A percentile compares a stretch with the other conserved stretches of the same genome.
These are phyloP conservation scores for Bruguiera sexangula DNA, from an alignment of 345 rosid species.

Conservation along the genomic window DNA sequence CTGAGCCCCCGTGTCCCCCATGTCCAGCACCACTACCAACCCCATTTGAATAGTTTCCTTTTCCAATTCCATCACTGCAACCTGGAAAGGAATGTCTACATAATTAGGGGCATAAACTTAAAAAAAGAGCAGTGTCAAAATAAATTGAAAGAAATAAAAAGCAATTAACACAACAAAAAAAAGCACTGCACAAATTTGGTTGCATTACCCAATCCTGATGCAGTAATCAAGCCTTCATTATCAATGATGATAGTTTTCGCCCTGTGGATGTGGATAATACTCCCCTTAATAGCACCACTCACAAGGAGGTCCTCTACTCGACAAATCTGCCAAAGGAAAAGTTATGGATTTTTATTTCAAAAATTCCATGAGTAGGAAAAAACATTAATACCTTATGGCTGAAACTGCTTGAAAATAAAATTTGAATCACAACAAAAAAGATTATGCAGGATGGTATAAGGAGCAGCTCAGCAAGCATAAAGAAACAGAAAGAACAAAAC, in stretches of 20 bases:
- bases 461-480: background rate
- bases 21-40: constrained; percentile 99
- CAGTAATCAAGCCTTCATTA: constrained; percentile 61
- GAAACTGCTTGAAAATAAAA: background rate
- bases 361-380: background rate
- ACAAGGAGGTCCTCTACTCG: constrained; percentile 96
- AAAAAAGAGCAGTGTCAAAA: constrained; percentile 15
- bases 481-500: constrained; percentile 5
- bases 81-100: constrained; percentile 43
- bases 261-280: constrained; percentile 92
- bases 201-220: constrained; percentile 76
- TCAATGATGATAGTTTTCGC: constrained; percentile 75
- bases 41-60: constrained; percentile 77
- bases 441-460: background rate
- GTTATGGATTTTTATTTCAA: constrained; percentile 1
- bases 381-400: background rate
- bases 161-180: constrained; percentile 8
- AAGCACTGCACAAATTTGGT: constrained; percentile 10
- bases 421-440: background rate
- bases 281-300: constrained; percentile 77
- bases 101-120: constrained; percentile 19
- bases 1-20: constrained; percentile 94
- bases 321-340: constrained; percentile 56
- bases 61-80: constrained; percentile 84
- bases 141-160: constrained; percentile 10